phyloP scores from a whole-genome alignment of 225 moss, liverwort and hornwort genomes.

The Marchantia paleacea region DNA sequence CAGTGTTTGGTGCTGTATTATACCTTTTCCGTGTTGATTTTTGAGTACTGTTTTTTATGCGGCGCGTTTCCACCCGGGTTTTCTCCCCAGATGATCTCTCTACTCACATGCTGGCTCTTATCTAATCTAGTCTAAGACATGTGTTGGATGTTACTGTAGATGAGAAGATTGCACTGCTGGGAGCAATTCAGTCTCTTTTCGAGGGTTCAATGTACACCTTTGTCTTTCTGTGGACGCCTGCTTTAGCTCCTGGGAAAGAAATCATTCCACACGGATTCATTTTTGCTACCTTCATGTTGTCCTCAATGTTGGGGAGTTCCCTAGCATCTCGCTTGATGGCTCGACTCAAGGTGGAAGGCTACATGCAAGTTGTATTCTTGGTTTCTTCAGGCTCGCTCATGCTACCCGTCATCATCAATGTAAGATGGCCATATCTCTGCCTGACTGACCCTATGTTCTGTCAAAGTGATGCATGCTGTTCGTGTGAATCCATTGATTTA shows the following conservation, averaged over 20 bases:
- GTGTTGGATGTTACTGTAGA: conserved; percentile 38
- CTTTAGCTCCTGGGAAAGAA: conserved; percentile 62
- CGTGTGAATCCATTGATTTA: not conserved
- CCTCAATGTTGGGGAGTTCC: conserved; percentile 99
- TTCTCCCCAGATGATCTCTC: not conserved
- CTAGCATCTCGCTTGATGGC: conserved; percentile 85
- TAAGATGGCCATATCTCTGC: conserved; percentile 30
- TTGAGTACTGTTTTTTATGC: too few relatives aligned
- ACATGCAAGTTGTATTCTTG: conserved; percentile 91
- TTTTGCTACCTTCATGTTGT: conserved; percentile 97
- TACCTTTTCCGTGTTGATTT: too few relatives aligned
- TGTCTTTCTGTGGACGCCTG: conserved; percentile 97
- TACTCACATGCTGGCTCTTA: not conserved
- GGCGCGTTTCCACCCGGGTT: not conserved
- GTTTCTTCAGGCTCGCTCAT: conserved; percentile 73
- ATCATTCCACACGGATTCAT: conserved; percentile 96
- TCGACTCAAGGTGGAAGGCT: conserved; percentile 83
- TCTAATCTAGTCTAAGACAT: not conserved
- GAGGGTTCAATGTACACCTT: conserved; percentile 99
- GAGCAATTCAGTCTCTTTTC: conserved; percentile 95
- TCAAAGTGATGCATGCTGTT: not conserved
- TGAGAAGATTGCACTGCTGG: conserved; percentile 93
- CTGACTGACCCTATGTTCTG: too few relatives aligned
- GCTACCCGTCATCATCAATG: conserved; percentile 84
- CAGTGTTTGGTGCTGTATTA: too few relatives aligned